Percentiles rank a stretch among this genome's conserved stretches.
These are phyloP conservation scores for Afroboletus lepidellus DNA, from an alignment of 1,284 basidiomycete genomes.

Conservation along the genomic window DNA sequence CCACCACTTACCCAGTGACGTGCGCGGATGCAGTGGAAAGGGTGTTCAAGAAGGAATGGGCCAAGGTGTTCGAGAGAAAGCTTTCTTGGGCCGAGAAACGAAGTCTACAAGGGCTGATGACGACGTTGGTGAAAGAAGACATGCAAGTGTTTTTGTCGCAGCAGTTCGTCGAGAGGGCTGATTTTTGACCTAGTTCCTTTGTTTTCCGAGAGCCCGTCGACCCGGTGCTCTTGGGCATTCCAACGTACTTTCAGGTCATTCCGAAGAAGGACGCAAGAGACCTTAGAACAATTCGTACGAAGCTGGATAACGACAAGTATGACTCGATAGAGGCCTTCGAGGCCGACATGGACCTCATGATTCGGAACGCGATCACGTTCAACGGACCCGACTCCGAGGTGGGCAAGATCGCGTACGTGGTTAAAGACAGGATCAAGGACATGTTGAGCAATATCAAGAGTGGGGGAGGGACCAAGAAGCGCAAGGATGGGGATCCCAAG, in stretches of 20 bases:
- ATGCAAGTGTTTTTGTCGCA: conserved; percentile 48
- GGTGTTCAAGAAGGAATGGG: conserved; percentile 85
- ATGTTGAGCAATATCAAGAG: conserved; percentile 49
- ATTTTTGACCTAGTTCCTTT: conserved; percentile 50
- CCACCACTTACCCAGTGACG: conserved; percentile 70
- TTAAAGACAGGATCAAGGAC: conserved; percentile 53
- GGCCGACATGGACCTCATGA: conserved; percentile 83
- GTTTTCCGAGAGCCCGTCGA: conserved; percentile 88
- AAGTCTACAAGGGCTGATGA: conserved; percentile 71
- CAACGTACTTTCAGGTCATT: conserved; percentile 82
- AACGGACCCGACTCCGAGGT: conserved; percentile 82
- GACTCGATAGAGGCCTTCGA: conserved; percentile 75
- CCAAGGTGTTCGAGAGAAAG: conserved; percentile 71
- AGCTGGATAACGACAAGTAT: conserved; percentile 83
- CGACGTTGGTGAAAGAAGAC: conserved; percentile 68
- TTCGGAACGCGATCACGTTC: conserved; percentile 82
- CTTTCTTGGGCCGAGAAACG: conserved; percentile 83
- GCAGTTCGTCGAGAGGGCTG: background rate
- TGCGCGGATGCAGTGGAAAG: conserved; percentile 77
- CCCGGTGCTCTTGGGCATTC: conserved; percentile 72
- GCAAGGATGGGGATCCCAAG: conserved; percentile 61
- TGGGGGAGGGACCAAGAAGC: conserved; percentile 50
- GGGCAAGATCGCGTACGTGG: conserved; percentile 52
- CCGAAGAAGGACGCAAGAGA: conserved; percentile 86
- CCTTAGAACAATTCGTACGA: conserved; percentile 77